Base-by-base conservation (phyloP, 208 protist species). In the Acanthamoeba culbertsoni region DNA sequence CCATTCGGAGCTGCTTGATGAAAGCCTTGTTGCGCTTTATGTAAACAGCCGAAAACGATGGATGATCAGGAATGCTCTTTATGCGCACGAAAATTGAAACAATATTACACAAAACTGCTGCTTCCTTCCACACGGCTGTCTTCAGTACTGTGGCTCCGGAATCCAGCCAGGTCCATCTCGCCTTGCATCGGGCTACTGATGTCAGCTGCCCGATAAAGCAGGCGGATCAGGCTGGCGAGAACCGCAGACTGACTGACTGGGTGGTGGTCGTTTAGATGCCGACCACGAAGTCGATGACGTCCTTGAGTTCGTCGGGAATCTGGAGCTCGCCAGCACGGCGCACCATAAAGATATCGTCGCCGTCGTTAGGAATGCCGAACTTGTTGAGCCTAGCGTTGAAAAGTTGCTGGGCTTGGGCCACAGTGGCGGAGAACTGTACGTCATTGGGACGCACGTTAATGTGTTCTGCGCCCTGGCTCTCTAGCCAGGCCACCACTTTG, bases 301-400 rank as follows among this genome's bases (percentile, higher is more conserved):
- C 73, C 73, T 84, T 84, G 73, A 84, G 73, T 12, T 84, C 73
- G 35, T 84, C 73, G 43, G 73, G 73, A 55, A 84, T 55, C n/a
- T 84, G 73, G 10, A 84, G 73, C n/a, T 84, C 73, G 8, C 45
- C 73, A 26, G 73, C 37, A 12, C 73, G 73, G 73, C 73, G 73
- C 28, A 84, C 73, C 73, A 84, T 84, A 43, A 84, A 84, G 73
- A 33, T 37, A 18, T 55, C 42, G 43, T 84, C 73, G 43, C 73
- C 40, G 73, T 84, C 73, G 73, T 55, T 55, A 5, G 73, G 73
- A 28, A 84, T 84, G 51, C 53, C 28, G 31, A 90, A 90, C 53
- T 59, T 90, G 82, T 65, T 20, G 82, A 90, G 55, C 51, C 43
- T 40, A 53, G 53, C 46, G 53, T 90, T 90, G 82, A 90, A 65